These are phyloP conservation scores for Chlorella sorokiniana DNA, from an alignment of 139 green algal species.

Conservation along the genomic window DNA sequence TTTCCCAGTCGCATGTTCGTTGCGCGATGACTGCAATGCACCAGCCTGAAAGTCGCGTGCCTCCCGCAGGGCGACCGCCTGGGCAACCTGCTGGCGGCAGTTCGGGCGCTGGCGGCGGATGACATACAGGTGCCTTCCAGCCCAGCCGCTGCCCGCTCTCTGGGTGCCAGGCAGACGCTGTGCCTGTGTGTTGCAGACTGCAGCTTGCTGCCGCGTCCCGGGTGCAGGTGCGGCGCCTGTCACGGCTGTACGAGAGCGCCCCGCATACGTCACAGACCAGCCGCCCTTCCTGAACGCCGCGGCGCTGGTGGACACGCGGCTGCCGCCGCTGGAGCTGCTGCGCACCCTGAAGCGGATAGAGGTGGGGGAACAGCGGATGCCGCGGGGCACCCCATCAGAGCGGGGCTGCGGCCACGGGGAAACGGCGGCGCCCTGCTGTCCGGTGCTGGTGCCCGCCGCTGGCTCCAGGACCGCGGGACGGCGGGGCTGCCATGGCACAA, in stretches of 20 bases:
- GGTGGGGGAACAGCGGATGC: too few species aligned
- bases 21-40: background rate
- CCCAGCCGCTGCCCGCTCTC: background rate
- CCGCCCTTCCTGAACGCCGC: conserved; percentile 89
- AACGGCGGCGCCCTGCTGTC: too few species aligned
- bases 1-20: background rate
- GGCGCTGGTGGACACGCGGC: conserved; percentile 63
- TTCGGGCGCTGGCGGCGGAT: conserved; percentile 2
- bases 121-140: background rate
- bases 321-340: conserved; percentile 69
- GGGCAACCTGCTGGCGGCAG: conserved; percentile 35
- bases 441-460: too few species aligned
- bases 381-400: too few species aligned
- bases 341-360: conserved; percentile 80
- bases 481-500: too few species aligned
- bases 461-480: too few species aligned
- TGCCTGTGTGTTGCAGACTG: background rate
- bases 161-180: background rate
- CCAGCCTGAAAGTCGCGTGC: background rate
- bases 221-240: conserved; percentile 66
- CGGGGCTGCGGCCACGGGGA: too few species aligned
- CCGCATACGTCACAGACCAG: conserved; percentile 88
- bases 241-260: conserved; percentile 85
- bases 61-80: conserved; percentile 36
- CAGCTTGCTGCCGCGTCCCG: background rate